phyloP scores from a whole-genome alignment of 1,284 basidiomycete genomes.

The Ceratobasidium papillatum region DNA sequence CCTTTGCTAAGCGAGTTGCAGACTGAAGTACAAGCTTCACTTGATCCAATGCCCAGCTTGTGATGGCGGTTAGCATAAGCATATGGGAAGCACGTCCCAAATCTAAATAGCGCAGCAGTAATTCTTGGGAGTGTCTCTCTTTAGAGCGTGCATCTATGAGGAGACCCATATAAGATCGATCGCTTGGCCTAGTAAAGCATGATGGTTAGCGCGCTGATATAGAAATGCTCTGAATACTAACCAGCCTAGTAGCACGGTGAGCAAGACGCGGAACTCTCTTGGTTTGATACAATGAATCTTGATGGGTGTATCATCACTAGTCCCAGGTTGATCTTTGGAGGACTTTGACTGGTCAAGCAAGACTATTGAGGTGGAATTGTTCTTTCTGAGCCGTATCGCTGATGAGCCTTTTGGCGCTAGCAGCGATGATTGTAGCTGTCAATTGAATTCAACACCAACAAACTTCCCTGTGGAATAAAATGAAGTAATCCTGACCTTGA shows the following conservation, averaged over 20 bases:
- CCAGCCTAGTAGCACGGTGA: slow-evolving; percentile 1
- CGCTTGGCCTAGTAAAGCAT: neutral
- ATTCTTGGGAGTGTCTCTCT: neutral
- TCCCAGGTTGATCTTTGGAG: neutral
- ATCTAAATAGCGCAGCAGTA: slow-evolving; percentile 1
- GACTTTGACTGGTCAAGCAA: neutral
- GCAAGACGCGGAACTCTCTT: slow-evolving; percentile 2
- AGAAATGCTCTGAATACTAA: neutral
- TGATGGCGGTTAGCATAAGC: neutral
- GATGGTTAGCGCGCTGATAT: no score
- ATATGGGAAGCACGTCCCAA: neutral
- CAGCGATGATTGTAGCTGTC: slow-evolving; percentile 10
- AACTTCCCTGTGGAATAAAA: neutral
- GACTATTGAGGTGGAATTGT: neutral
- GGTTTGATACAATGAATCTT: neutral
- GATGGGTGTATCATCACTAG: neutral
- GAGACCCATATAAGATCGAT: neutral
- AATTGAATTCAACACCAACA: no score
- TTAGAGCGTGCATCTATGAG: neutral
- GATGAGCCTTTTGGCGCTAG: neutral
- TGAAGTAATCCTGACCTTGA: slow-evolving; percentile 4
- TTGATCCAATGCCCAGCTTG: neutral
- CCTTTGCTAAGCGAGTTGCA: neutral
- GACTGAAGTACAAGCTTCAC: slow-evolving; percentile 15
- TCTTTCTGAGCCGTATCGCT: neutral